These are phyloP conservation scores for Nepenthes alata DNA, from an alignment of 179 eudicot genomes.

Conservation along the genomic window DNA sequence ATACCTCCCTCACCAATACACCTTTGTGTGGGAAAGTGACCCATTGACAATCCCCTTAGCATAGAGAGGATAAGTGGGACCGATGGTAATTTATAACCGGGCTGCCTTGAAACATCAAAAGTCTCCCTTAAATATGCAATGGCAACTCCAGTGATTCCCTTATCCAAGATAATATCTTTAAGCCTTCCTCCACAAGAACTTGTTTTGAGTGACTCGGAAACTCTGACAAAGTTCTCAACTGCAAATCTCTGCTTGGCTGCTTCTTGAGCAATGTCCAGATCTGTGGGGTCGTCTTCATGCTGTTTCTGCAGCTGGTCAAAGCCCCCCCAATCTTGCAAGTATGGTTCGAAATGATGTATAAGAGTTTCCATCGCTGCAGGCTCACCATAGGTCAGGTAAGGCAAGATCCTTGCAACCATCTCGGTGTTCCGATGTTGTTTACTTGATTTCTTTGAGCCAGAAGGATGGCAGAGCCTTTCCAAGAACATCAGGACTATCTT, in stretches of 20 bases:
- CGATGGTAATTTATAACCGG: constrained; percentile 70
- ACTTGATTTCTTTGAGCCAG: constrained; percentile 76
- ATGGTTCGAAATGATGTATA: constrained; percentile 76
- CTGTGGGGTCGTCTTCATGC: constrained; percentile 59
- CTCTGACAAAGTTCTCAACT: constrained; percentile 92
- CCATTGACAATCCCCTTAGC: constrained; percentile 94
- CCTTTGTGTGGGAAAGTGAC: constrained; percentile 82
- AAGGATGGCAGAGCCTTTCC: constrained; percentile 81
- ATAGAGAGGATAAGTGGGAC: constrained; percentile 87
- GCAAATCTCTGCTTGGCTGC: constrained; percentile 76
- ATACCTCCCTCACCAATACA: constrained; percentile 75
- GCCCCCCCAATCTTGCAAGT: constrained; percentile 67
- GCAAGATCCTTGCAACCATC: constrained; percentile 99
- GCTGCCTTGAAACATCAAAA: constrained; percentile 65
- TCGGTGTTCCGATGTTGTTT: constrained; percentile 98
- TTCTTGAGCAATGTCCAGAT: constrained; percentile 53
- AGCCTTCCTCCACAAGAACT: constrained; percentile 95
- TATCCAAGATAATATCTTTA: constrained; percentile 89
- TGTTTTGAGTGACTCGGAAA: constrained; percentile 91
- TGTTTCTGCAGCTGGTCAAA: constrained; percentile 70
- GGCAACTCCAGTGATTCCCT: constrained; percentile 67
- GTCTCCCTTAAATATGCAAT: constrained; percentile 50
- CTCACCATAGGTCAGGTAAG: constrained; percentile 95
- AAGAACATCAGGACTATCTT: constrained; percentile 95
- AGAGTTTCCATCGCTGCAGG: constrained; percentile 99